A percentile compares a stretch with the other conserved stretches of the same genome.
Conservation (phyloP, 2,329 filamentous ascomycete species). For the Verticillium dahliae region DNA sequence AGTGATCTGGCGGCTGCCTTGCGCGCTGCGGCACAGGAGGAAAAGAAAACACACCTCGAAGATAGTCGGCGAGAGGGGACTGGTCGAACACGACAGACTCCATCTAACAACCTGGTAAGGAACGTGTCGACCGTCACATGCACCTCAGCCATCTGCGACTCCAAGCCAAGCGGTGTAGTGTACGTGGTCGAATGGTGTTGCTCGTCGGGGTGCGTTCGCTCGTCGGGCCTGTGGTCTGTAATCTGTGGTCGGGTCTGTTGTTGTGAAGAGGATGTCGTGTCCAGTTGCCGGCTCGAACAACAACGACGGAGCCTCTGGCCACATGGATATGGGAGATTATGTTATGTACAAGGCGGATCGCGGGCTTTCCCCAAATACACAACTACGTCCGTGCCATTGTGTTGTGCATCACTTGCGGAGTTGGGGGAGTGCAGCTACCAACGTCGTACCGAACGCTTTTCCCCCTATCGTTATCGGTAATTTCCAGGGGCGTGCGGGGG, state of each 20-base stretch:
- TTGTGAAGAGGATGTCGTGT: not conserved
- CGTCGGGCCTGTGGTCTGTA: not conserved
- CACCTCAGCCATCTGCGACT: constrained; percentile 11
- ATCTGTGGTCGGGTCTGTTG: not conserved
- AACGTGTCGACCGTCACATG: constrained; percentile 7
- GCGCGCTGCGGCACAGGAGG: not conserved
- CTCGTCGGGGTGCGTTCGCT: not conserved
- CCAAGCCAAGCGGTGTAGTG: not conserved
- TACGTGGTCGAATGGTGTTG: not conserved
- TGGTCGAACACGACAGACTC: constrained; percentile 83
- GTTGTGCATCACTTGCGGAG: not conserved
- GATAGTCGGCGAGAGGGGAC: constrained; percentile 81
- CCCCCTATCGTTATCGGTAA: not conserved
- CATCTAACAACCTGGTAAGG: constrained; percentile 43
- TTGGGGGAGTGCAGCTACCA: not conserved
- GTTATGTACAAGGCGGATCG: constrained; percentile 1
- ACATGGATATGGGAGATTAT: not conserved
- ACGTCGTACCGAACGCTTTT: not conserved
- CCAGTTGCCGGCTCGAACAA: not conserved
- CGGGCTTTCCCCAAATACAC: not conserved
- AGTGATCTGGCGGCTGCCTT: constrained; percentile 5
- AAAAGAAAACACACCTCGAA: constrained; percentile 61
- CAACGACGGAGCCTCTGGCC: not conserved
- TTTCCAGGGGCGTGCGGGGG: not conserved
- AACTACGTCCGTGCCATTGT: not conserved